Conservation (phyloP, 768 basidiomycete genomes). For the Podaxis sp. region DNA sequence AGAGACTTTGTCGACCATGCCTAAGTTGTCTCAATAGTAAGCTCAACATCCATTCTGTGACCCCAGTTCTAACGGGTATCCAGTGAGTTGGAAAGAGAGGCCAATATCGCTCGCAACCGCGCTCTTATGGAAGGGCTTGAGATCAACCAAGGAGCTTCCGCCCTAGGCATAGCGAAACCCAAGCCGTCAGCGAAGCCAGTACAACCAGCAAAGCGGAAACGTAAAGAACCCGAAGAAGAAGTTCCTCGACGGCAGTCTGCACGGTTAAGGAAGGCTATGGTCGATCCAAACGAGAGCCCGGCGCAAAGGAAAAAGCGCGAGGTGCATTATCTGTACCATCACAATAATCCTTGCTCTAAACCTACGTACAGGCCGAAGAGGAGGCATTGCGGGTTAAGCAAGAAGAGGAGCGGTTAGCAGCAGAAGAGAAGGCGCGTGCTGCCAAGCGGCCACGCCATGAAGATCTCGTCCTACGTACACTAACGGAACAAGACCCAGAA, state of each 20-base stretch:
- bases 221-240: conserved; percentile 36
- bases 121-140: conserved; percentile 51
- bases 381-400: conserved; percentile 46
- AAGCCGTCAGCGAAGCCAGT: conserved; percentile 54
- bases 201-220: conserved; percentile 54
- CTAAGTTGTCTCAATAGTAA: conserved; percentile 49
- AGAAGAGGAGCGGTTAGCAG: conserved; percentile 57
- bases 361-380: conserved; percentile 37
- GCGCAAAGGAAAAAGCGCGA: conserved; percentile 63
- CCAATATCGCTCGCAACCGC: conserved; percentile 78
- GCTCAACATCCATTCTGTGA: conserved; percentile 13
- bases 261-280: conserved; percentile 43
- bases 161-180: conserved; percentile 34
- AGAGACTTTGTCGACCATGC: conserved; percentile 24
- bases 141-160: conserved; percentile 9
- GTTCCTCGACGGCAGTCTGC: conserved; percentile 64
- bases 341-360: background rate
- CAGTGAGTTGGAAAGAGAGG: conserved; percentile 69
- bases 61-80: background rate
- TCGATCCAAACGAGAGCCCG: conserved; percentile 63
- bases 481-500: conserved; percentile 44
- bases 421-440: conserved; percentile 55
- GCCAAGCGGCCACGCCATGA: conserved; percentile 68
- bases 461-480: conserved; percentile 53
- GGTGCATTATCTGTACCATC: conserved; percentile 29